These are phyloP conservation scores for Nymphaea colorata DNA, from an alignment of 164 flowering plant species.

Conservation along the genomic window DNA sequence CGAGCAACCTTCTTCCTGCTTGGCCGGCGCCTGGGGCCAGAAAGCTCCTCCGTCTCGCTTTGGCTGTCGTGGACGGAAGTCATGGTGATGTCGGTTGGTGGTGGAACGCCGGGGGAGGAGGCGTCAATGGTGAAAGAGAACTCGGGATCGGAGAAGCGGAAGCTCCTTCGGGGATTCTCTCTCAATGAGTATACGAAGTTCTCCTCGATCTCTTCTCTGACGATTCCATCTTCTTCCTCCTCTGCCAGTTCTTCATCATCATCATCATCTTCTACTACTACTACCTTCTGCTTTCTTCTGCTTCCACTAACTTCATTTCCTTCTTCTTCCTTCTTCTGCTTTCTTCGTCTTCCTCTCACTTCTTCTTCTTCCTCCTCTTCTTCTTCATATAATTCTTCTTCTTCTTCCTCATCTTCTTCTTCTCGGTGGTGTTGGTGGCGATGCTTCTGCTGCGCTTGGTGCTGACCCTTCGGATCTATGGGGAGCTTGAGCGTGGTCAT, in stretches of 20 bases:
- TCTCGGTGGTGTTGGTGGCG: neutral
- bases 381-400: neutral
- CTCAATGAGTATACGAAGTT: neutral
- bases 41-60: neutral
- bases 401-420: neutral
- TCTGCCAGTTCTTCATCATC: neutral
- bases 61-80: neutral
- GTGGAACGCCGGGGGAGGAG: neutral
- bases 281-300: no score
- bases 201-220: neutral
- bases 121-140: neutral
- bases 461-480: neutral
- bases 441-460: neutral
- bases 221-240: neutral
- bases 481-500: slow-evolving; percentile 8
- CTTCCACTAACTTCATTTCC: no score
- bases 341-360: no score
- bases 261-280: no score
- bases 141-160: neutral
- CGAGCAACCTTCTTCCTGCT: neutral
- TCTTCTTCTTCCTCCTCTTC: no score
- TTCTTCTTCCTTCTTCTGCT: no score
- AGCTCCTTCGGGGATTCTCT: neutral
- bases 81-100: neutral
- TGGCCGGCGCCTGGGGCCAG: neutral